Evolutionary conservation across 1,284 basidiomycete genomes (phyloP).

Genomic region (Pseudozyma thailandica): DNA sequence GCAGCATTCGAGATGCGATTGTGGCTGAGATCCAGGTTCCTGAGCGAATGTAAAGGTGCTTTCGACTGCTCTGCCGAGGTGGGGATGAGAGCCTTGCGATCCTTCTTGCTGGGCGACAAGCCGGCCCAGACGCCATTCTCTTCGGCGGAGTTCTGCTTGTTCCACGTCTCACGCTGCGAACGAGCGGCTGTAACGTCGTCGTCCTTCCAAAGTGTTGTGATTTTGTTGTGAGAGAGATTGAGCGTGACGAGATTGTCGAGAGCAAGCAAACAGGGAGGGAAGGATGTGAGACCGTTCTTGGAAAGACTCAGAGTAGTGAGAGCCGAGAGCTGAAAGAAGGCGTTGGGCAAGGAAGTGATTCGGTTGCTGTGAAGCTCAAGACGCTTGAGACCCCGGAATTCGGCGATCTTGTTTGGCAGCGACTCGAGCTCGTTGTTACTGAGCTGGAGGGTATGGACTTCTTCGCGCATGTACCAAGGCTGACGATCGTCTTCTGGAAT

Average conservation of each 20-base stretch:
- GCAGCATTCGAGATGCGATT: slow-evolving; percentile 55
- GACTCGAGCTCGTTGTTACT: slow-evolving; percentile 51
- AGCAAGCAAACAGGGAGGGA: slow-evolving; percentile 51
- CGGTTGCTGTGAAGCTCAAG: slow-evolving; percentile 61
- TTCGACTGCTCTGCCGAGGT: neutral
- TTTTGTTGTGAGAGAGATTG: slow-evolving; percentile 60
- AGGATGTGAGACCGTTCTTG: slow-evolving; percentile 48
- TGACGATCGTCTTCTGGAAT: slow-evolving; percentile 46
- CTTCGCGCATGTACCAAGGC: slow-evolving; percentile 57
- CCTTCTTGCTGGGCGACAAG: slow-evolving; percentile 46
- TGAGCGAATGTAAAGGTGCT: slow-evolving; percentile 42
- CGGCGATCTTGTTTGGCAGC: slow-evolving; percentile 48
- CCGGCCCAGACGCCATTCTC: slow-evolving; percentile 56
- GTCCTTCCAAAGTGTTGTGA: slow-evolving; percentile 54
- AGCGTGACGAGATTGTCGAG: slow-evolving; percentile 57
- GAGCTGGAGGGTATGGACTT: slow-evolving; percentile 48
- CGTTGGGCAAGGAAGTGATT: slow-evolving; percentile 41
- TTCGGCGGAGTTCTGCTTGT: slow-evolving; percentile 39
- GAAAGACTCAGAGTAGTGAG: slow-evolving; percentile 58
- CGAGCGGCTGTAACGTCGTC: slow-evolving; percentile 25
- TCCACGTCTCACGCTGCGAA: slow-evolving; percentile 37
- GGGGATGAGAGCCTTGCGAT: slow-evolving; percentile 17
- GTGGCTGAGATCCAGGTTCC: slow-evolving; percentile 51
- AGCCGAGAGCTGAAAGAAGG: slow-evolving; percentile 46
- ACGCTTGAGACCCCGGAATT: slow-evolving; percentile 50